Percentiles rank a stretch among this genome's conserved stretches.
Conservation (phyloP, 306 rosid species). For the Casuarina cunninghamiana region DNA sequence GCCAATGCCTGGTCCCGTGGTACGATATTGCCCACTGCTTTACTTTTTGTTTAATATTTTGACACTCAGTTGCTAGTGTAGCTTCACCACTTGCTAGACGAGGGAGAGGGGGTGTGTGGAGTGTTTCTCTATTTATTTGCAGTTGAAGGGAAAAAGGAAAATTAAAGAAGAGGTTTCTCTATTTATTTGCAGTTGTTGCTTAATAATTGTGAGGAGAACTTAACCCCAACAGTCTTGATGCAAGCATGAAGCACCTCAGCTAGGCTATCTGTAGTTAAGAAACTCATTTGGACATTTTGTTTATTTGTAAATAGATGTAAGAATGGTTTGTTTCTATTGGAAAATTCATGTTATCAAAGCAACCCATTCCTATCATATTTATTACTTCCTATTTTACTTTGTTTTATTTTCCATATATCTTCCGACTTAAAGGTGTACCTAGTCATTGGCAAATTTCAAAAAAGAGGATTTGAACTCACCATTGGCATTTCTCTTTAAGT, state of each 20-base stretch:
- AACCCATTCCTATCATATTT: background rate
- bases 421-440: background rate
- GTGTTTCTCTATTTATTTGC: slow-evolving; percentile 1
- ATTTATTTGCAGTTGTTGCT: slow-evolving; percentile 8
- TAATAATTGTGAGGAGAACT: background rate
- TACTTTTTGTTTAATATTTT: background rate
- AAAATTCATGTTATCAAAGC: background rate
- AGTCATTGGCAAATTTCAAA: background rate
- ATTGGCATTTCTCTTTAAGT: background rate
- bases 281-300: slow-evolving; percentile 10
- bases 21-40: slow-evolving; percentile 32
- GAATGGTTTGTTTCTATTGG: background rate
- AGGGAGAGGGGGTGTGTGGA: background rate
- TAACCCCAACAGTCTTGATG: background rate
- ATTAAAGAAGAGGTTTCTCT: background rate
- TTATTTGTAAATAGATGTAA: background rate
- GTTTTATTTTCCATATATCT: background rate
- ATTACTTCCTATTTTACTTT: background rate
- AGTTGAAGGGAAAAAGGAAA: background rate
- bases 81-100: background rate
- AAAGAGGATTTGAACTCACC: background rate
- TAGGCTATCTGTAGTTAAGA: background rate
- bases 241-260: slow-evolving; percentile 3
- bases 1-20: slow-evolving; percentile 83
- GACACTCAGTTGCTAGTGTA: background rate